Evolutionary conservation across 169 alveolate genomes (phyloP).

Genomic region (Eimeria brunetti): DNA sequence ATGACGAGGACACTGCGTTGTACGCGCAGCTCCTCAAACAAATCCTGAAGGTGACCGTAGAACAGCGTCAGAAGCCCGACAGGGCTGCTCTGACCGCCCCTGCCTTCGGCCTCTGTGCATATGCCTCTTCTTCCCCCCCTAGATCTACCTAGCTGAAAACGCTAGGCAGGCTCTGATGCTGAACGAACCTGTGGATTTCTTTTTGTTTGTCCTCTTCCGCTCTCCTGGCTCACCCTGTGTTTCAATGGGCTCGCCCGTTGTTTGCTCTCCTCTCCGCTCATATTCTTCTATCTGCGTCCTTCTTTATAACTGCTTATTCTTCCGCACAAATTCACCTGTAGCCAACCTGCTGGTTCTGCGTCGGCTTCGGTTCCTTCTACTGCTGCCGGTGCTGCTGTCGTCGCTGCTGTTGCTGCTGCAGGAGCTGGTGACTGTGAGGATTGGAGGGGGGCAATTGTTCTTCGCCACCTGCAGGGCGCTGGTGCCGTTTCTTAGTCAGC

Average conservation of each 20-base stretch:
- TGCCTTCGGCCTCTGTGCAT: not conserved
- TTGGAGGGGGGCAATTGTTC: conserved; percentile 30
- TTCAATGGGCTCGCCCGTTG: not conserved
- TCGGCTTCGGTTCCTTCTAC: not conserved
- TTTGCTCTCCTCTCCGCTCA: not conserved
- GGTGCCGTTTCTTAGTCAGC: conserved; percentile 31
- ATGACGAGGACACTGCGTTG: conserved; percentile 31
- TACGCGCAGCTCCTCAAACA: conserved; percentile 52
- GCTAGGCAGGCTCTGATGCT: not conserved
- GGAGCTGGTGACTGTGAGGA: conserved; percentile 52
- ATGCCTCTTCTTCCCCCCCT: not conserved
- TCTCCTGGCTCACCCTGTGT: not conserved
- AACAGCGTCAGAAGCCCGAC: not conserved
- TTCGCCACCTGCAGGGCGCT: conserved; percentile 33
- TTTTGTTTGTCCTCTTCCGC: not conserved
- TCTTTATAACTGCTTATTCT: not conserved
- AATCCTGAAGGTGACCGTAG: conserved; percentile 22
- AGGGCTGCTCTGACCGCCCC: not conserved
- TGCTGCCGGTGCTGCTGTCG: not conserved
- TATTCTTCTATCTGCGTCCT: not conserved
- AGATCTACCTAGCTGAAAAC: not conserved
- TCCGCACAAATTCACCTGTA: not conserved
- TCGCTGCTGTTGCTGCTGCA: not conserved
- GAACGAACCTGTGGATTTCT: not conserved
- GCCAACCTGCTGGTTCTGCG: not conserved